phyloP scores from a whole-genome alignment of 768 basidiomycete genomes.

The Fomitopsis serialis region DNA sequence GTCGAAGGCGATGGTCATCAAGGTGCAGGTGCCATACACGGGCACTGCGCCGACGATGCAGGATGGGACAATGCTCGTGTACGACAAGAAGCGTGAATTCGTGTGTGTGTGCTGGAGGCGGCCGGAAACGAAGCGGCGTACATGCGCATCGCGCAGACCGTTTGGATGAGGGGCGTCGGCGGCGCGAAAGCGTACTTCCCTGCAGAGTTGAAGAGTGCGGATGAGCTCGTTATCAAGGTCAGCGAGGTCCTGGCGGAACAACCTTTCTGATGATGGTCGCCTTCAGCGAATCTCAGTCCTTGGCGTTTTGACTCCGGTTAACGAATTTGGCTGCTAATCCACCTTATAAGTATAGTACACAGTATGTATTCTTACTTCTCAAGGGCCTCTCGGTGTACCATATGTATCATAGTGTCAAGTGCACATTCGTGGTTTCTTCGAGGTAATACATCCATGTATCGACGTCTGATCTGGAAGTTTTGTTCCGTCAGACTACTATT shows the following conservation, averaged over 20 bases:
- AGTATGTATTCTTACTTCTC: too few species aligned
- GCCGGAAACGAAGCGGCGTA: slow-evolving; percentile 32
- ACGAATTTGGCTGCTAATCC: too few species aligned
- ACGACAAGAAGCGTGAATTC: slow-evolving; percentile 50
- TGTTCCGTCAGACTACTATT: too few species aligned
- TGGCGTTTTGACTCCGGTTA: too few species aligned
- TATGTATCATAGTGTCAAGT: too few species aligned
- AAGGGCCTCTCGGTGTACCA: too few species aligned
- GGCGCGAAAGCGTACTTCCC: slow-evolving; percentile 50
- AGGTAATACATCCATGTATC: too few species aligned
- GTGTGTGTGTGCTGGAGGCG: slow-evolving; percentile 36
- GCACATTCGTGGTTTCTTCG: too few species aligned
- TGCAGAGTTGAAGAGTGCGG: slow-evolving; percentile 41
- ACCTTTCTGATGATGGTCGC: slow-evolving; percentile 34
- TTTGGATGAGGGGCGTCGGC: slow-evolving; percentile 36
- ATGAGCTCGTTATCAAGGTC: slow-evolving; percentile 45
- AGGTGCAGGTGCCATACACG: slow-evolving; percentile 43
- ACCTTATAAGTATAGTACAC: too few species aligned
- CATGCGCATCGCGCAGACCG: slow-evolving; percentile 31
- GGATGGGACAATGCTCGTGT: slow-evolving; percentile 32
- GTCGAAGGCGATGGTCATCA: slow-evolving; percentile 43
- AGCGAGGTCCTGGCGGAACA: slow-evolving; percentile 52
- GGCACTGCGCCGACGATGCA: background rate
- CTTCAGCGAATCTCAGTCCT: too few species aligned
- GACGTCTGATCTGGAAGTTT: too few species aligned